A percentile compares a stretch with the other conserved stretches of the same genome.
Conservation (phyloP, 2,329 filamentous ascomycete species). For the Magnaporthiopsis poae region DNA sequence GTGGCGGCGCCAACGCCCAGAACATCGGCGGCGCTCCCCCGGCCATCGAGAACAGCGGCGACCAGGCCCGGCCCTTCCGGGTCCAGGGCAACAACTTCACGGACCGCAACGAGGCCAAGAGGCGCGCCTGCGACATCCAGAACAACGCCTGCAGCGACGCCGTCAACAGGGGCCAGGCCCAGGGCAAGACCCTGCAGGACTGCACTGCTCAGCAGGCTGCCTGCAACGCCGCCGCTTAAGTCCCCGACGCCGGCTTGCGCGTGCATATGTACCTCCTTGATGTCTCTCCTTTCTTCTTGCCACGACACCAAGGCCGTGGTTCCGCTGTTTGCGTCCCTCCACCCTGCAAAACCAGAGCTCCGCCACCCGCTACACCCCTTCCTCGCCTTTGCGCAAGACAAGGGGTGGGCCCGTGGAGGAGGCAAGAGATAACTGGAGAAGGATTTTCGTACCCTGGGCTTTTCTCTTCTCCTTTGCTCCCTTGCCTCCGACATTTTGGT, state of each 20-base stretch:
- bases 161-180: slow-evolving; percentile 39
- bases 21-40: slow-evolving; percentile 23
- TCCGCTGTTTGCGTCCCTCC: too few relatives aligned
- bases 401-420: neutral
- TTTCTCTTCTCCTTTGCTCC: neutral
- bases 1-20: slow-evolving; percentile 31
- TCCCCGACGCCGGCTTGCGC: neutral
- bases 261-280: neutral
- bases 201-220: slow-evolving; percentile 45
- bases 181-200: slow-evolving; percentile 33
- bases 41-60: slow-evolving; percentile 36
- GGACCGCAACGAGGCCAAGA: slow-evolving; percentile 42
- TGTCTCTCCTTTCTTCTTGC: neutral
- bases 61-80: slow-evolving; percentile 41
- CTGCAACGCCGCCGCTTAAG: slow-evolving; percentile 26
- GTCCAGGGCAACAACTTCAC: slow-evolving; percentile 51
- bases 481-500: neutral
- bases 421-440: neutral
- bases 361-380: neutral
- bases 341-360: neutral
- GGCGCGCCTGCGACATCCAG: slow-evolving; percentile 54
- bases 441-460: neutral
- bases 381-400: neutral
- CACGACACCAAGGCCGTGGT: too few relatives aligned
- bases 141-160: slow-evolving; percentile 50